Evolutionary conservation across 2,329 filamentous ascomycete species (phyloP).

Genomic region (Emmonsia crescens): DNA sequence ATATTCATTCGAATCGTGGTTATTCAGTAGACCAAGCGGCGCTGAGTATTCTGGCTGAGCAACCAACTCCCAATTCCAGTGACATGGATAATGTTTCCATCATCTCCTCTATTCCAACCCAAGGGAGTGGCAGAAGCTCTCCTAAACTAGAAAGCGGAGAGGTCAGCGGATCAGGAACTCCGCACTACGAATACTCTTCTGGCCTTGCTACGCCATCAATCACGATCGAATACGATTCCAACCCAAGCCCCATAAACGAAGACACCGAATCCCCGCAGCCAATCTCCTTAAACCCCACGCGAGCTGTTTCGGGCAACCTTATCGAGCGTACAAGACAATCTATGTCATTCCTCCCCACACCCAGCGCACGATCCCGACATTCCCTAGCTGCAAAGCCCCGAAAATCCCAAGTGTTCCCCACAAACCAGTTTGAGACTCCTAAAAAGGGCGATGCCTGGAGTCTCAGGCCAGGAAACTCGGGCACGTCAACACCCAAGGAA

Average conservation of each 20-base stretch:
- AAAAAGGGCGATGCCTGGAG: conserved; percentile 21
- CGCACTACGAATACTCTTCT: background rate
- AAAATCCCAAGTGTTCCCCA: conserved; percentile 36
- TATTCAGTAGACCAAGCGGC: background rate
- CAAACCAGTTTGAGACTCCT: conserved; percentile 48
- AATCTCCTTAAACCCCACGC: conserved; percentile 12
- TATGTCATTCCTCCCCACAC: conserved; percentile 53
- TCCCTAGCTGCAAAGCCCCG: conserved; percentile 22
- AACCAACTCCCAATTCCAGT: background rate
- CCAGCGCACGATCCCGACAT: conserved; percentile 15
- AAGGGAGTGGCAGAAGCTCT: conserved; percentile 1
- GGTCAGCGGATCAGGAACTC: background rate
- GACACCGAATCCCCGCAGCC: conserved; percentile 6
- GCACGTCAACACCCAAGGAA: conserved; percentile 48
- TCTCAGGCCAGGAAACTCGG: conserved; percentile 12
- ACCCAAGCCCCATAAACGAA: conserved; percentile 13
- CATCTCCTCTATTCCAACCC: background rate
- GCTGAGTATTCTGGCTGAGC: background rate
- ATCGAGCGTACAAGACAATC: conserved; percentile 72
- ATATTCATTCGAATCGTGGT: background rate
- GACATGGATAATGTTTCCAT: background rate
- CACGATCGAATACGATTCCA: background rate
- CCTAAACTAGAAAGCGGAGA: conserved; percentile 1
- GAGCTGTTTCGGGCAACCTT: conserved; percentile 37
- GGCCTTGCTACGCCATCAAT: background rate